Base-by-base conservation (phyloP, 1,284 basidiomycete species). In the Microbotryomycetes sp. region DNA sequence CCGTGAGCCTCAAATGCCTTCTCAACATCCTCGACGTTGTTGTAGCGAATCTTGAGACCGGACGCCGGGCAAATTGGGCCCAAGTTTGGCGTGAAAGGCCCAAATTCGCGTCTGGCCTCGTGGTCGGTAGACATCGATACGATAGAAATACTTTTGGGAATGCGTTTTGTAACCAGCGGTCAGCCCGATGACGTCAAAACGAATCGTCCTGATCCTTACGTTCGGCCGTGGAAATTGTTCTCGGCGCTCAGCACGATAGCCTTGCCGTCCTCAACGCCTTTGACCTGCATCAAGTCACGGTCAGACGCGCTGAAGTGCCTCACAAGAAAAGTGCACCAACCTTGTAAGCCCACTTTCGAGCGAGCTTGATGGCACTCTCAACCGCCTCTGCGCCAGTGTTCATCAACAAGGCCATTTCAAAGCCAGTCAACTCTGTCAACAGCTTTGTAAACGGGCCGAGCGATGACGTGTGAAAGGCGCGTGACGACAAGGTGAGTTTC, bases 311-410 rank as follows among this genome's bases (percentile, higher is more conserved):
- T 15, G 5, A 48, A 21, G 26, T 48, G 46, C 18, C 9, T n/a
- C 46, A 48, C n/a, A 5, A 26, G 21, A n/a, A n/a, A 26, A 11
- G 18, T 48, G 46, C 15, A 41, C 47, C 24, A 3, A 58, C 84
- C 79, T 81, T 80, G 77, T 94, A 93, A 47, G 60, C 91, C 91
- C 92, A 96, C 78, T 93, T 93, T 69, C 91, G 79, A 0, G 91
- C 85, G 24, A 96, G 81, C 80, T 91, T 90, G 74, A 83, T 76
- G 16, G 81, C 81, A 0, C 92, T 96, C 79, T 98, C 93, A 63
- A 98, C 94, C 7, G 94, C 94, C 75, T 98, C 94, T 2, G 92
- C 93, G 48, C 94, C 94, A 0, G 94, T 98, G 81, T 98, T 98
- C 92, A 98, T 97, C 24, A 94, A 94, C n/a, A 98, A 81, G 11